Percentiles rank a stretch among this genome's conserved stretches.
phyloP scores from a whole-genome alignment of 768 basidiomycete genomes.

The Hemileccinum rubropunctum region DNA sequence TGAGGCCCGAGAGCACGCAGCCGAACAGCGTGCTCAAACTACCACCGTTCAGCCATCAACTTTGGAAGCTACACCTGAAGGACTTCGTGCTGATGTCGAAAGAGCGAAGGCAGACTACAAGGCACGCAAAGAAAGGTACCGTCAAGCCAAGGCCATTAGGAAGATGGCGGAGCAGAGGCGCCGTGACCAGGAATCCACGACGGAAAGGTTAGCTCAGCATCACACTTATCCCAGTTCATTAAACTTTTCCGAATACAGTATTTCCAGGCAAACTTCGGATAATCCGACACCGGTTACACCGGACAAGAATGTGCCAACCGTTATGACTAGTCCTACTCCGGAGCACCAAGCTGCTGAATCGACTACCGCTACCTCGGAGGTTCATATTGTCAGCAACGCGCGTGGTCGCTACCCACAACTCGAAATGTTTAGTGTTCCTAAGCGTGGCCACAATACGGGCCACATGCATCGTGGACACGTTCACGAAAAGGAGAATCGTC shows the following conservation, averaged over 20 bases:
- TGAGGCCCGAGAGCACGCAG: constrained; percentile 12
- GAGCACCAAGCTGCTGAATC: constrained; percentile 18
- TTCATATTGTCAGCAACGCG: constrained; percentile 62
- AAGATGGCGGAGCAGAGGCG: constrained; percentile 36
- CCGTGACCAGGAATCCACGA: constrained; percentile 16
- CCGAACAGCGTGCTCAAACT: constrained; percentile 1
- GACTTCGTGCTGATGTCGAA: constrained; percentile 47
- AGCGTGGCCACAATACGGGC: constrained; percentile 35
- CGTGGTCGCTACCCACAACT: constrained; percentile 58
- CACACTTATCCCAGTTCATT: neutral
- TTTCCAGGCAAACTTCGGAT: constrained; percentile 28
- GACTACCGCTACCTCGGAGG: constrained; percentile 14
- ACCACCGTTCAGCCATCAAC: neutral
- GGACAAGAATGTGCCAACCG: constrained; percentile 1
- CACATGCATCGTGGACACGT: constrained; percentile 21
- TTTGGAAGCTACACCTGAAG: constrained; percentile 15
- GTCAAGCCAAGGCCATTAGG: constrained; percentile 52
- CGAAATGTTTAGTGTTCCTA: constrained; percentile 61
- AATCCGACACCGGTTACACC: constrained; percentile 9
- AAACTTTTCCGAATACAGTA: constrained; percentile 9
- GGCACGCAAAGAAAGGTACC: constrained; percentile 67
- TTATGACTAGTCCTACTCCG: constrained; percentile 2
- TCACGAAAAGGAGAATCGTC: constrained; percentile 35
- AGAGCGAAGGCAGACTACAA: constrained; percentile 67
- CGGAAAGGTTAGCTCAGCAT: constrained; percentile 25